These are phyloP conservation scores for Podila clonocystis DNA, from an alignment of 192 early-diverging fungal species.

Conservation along the genomic window DNA sequence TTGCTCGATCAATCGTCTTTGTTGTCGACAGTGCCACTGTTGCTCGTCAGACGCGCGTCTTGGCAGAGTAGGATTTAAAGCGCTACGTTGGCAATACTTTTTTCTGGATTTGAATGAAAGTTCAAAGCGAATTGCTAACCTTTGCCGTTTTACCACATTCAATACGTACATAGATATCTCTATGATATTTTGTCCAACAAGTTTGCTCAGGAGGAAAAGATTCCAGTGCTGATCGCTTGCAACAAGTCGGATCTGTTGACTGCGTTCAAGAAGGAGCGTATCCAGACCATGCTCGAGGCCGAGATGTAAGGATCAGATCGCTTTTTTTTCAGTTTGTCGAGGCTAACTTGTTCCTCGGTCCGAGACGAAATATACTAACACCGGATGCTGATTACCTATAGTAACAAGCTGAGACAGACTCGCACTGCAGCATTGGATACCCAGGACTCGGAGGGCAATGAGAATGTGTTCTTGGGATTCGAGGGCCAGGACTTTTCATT, in stretches of 20 bases:
- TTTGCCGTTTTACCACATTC: no score
- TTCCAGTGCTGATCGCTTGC: conserved; percentile 79
- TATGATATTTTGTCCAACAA: conserved; percentile 83
- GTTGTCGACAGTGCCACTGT: conserved; percentile 79
- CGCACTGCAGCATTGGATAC: conserved; percentile 73
- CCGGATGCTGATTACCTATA: conserved; percentile 12
- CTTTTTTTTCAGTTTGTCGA: conserved; percentile 23
- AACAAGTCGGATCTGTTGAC: conserved; percentile 86
- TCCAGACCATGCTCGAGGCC: conserved; percentile 74
- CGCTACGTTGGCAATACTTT: not conserved
- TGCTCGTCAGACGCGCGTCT: conserved; percentile 58
- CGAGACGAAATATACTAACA: no score
- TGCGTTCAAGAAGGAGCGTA: conserved; percentile 71
- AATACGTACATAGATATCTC: conserved; percentile 57
- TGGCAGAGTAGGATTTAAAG: conserved; percentile 65
- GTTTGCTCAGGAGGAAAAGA: conserved; percentile 62
- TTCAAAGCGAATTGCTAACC: not conserved
- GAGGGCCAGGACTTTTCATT: conserved; percentile 85
- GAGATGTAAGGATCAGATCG: conserved; percentile 74
- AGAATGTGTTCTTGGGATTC: conserved; percentile 77
- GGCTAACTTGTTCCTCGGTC: not conserved
- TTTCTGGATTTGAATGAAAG: not conserved
- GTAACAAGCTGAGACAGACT: conserved; percentile 71
- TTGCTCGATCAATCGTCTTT: conserved; percentile 79
- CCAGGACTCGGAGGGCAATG: conserved; percentile 70